Evolutionary conservation across 176 grass and related monocot genomes (phyloP).

Genomic region (Secale cereale): DNA sequence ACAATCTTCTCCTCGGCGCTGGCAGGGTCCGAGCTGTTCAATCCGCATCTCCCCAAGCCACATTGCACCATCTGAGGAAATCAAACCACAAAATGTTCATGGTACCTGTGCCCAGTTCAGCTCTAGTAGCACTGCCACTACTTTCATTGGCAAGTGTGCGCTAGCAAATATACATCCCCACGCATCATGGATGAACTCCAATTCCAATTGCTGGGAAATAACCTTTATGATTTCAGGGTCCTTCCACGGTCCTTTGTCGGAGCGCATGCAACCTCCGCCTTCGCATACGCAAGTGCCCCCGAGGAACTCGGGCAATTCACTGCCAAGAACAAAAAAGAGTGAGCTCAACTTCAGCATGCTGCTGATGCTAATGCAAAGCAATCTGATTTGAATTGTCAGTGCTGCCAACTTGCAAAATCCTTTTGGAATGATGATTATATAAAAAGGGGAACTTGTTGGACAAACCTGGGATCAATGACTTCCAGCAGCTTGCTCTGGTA

Average conservation of each 20-base stretch:
- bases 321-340: slow-evolving; percentile 18
- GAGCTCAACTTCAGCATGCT: background rate
- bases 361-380: background rate
- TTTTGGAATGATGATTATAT: background rate
- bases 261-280: slow-evolving; percentile 80
- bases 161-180: background rate
- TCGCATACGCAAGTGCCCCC: slow-evolving; percentile 93
- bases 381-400: background rate
- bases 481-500: slow-evolving; percentile 95
- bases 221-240: slow-evolving; percentile 94
- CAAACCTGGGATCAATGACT: slow-evolving; percentile 88
- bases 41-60: slow-evolving; percentile 67
- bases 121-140: background rate
- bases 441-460: background rate
- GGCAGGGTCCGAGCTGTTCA: slow-evolving; percentile 28
- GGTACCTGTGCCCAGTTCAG: background rate
- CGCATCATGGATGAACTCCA: background rate
- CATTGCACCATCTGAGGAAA: slow-evolving; percentile 82
- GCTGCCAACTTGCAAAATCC: background rate
- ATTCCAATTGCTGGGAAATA: background rate
- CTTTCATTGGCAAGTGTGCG: background rate
- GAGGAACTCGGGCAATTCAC: slow-evolving; percentile 89
- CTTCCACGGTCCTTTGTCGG: slow-evolving; percentile 98
- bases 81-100: background rate
- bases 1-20: slow-evolving; percentile 75